Evolutionary conservation across 192 early-diverging fungal species (phyloP), one percentile per base, ranked within the genome.

Genomic region (Entrophospora sp.): DNA sequence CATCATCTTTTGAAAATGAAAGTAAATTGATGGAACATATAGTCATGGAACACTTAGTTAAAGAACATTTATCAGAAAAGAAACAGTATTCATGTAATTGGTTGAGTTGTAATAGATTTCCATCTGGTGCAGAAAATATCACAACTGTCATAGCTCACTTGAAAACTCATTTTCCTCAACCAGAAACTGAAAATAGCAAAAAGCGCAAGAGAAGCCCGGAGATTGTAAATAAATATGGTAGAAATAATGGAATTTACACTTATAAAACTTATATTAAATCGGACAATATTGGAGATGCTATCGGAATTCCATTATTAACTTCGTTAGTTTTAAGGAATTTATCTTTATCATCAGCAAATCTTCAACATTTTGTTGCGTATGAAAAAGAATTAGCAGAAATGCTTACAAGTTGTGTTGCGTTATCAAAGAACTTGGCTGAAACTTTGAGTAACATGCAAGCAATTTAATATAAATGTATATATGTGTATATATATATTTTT

Each of bases 231-330:
- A 46, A 69, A 70, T 56, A 70, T 68, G 69, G 66, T 37, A 58
- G 65, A 38, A 63, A 46, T 20, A 45, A 32, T 32, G 43, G 43
- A 20, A 65, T 78, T 1, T 66, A 64, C 0, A 67, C 68, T 13
- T 69, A 78, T 64, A 66, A 71, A 8, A 72, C 75, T 16, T 76
- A 78, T 16, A 73, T 80, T 12, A 71, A 74, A 4, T 70, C 68
- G 4, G 61, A 67, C 22, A 60, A 58, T 4, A 49, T 49, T 32
- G 69, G 75, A 7, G 75, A 77, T 55, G 43, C 73, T 45, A 68
- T 73, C 6, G 83, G 83, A 22, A 74, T 84, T 45, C 83, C 83
- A 7, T 34, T 84, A 53, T 81, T 80, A n/a, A 77, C 83, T 12
- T 78, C 79, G 1, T 69, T 84, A 38, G 53, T 84, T 14, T 62